Percentiles rank a stretch among this genome's conserved stretches.
Conservation (phyloP, 768 basidiomycete species). For the Suillus brevipes region DNA sequence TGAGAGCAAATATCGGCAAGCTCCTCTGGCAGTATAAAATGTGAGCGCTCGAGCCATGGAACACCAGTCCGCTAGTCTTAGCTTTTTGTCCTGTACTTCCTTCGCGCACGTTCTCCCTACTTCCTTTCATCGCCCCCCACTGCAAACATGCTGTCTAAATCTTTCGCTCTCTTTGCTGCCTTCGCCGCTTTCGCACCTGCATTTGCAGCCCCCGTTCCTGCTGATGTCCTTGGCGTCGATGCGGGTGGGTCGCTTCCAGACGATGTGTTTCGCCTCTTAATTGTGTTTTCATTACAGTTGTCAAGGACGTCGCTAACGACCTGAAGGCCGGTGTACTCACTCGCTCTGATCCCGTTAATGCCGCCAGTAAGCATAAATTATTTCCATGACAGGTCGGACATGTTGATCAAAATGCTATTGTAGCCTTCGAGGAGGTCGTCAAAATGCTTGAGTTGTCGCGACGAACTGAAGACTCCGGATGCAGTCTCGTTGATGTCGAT, state of each 20-base stretch:
- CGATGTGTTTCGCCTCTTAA: rapidly evolving
- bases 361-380: not conserved
- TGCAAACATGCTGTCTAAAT: not conserved
- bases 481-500: not conserved
- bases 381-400: rapidly evolving
- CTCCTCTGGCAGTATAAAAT: not conserved
- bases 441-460: not conserved
- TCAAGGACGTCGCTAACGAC: not conserved
- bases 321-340: not conserved
- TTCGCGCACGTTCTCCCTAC: not conserved
- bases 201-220: not conserved
- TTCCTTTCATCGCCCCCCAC: not conserved
- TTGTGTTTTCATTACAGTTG: not conserved
- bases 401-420: not conserved
- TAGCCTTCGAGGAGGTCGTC: not conserved
- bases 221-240: rapidly evolving
- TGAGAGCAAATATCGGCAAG: not conserved
- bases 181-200: not conserved
- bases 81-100: not conserved
- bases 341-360: not conserved
- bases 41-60: not conserved
- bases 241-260: not conserved
- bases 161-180: not conserved
- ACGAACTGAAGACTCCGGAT: not conserved
- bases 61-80: not conserved